These are phyloP conservation scores for Metrosideros polymorpha DNA, from an alignment of 441 rosid species.

Conservation along the genomic window DNA sequence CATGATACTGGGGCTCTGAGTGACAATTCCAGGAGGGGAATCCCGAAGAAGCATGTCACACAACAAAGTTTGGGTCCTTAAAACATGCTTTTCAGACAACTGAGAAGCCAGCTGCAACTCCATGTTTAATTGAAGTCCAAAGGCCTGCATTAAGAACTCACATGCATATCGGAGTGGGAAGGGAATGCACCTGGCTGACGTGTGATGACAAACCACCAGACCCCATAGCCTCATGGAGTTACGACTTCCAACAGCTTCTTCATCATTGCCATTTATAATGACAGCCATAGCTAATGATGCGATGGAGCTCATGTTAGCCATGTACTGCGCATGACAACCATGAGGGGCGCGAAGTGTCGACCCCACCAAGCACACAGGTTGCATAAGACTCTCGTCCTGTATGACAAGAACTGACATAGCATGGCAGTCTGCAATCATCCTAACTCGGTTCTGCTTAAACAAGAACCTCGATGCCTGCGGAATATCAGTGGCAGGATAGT, in stretches of 20 bases:
- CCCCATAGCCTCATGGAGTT: constrained; percentile 87
- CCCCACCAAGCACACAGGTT: constrained; percentile 89
- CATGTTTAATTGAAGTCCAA: constrained; percentile 94
- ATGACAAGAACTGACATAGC: constrained; percentile 48
- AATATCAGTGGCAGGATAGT: constrained; percentile 93
- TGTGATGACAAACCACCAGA: constrained; percentile 94
- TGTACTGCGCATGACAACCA: constrained; percentile 93
- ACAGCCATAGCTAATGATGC: constrained; percentile 92
- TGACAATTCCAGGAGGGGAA: constrained; percentile 78
- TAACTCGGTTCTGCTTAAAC: constrained; percentile 87
- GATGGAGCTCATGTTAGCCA: constrained; percentile 88
- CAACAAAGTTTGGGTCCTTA: constrained; percentile 82
- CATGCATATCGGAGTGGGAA: constrained; percentile 94
- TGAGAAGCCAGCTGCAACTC: constrained; percentile 89
- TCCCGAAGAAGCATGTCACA: constrained; percentile 98
- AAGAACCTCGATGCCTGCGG: constrained; percentile 94
- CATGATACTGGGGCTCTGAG: constrained; percentile 94
- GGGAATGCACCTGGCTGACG: constrained; percentile 77
- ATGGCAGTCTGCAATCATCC: constrained; percentile 91
- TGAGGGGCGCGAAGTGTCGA: constrained; percentile 96
- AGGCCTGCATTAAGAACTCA: constrained; percentile 96
- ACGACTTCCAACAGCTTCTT: constrained; percentile 59
- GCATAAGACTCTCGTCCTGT: constrained; percentile 73
- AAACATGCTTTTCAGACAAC: constrained; percentile 70
- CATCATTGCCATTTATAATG: constrained; percentile 75